Evolutionary conservation across 805 yeast genomes (phyloP).

Genomic region (Schwanniomyces polymorphus): DNA sequence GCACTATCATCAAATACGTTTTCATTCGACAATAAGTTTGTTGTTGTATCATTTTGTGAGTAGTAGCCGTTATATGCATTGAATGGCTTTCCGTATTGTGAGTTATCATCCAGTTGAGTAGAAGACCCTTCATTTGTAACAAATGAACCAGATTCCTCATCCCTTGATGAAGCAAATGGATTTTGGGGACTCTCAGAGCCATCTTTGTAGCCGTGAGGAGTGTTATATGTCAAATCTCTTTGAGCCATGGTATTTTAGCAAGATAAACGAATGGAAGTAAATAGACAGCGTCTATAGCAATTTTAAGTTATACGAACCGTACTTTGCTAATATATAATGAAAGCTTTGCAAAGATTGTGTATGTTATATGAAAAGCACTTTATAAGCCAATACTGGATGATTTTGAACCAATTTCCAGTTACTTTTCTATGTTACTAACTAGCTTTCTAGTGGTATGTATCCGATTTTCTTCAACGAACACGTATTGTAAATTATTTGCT

Average conservation of each 20-base stretch:
- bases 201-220: slow-evolving; percentile 16
- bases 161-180: slow-evolving; percentile 9
- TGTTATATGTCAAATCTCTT: slow-evolving; percentile 16
- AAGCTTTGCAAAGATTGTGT: neutral
- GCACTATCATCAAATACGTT: slow-evolving; percentile 8
- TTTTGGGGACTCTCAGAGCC: slow-evolving; percentile 4
- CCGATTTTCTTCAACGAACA: neutral
- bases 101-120: slow-evolving; percentile 7
- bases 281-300: neutral
- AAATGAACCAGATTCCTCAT: slow-evolving; percentile 8
- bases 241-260: slow-evolving; percentile 6
- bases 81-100: slow-evolving; percentile 6
- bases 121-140: slow-evolving; percentile 7
- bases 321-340: neutral
- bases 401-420: neutral
- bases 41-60: slow-evolving; percentile 38
- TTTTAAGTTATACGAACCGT: neutral
- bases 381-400: neutral
- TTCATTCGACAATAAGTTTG: slow-evolving; percentile 8
- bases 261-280: neutral
- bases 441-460: neutral
- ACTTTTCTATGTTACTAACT: neutral
- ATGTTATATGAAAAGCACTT: neutral
- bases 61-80: slow-evolving; percentile 43
- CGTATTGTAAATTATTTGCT: neutral